Evolutionary conservation across 2,329 filamentous ascomycete genomes (phyloP), one percentile per base, ranked within the genome.

Genomic region (Immersiporthe knoxdaviesiana): DNA sequence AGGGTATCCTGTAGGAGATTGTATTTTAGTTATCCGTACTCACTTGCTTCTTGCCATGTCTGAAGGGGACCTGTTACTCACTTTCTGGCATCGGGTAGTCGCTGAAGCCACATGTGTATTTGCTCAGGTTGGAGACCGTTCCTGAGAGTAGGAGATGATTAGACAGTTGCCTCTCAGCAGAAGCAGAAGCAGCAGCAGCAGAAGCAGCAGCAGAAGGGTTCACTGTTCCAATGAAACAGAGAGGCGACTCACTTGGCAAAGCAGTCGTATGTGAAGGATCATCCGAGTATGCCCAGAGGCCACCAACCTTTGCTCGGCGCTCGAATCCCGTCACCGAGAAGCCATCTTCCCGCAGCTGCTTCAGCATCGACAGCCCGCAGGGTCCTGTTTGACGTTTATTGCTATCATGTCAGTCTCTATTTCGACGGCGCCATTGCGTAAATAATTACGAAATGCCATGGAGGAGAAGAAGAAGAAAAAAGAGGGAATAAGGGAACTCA

Each of bases 241-340:
- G 44, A 47, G 8, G 32, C 35, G 12, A 14, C 63, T 65, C n/a
- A 56, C 63, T 65, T 4, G 82, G 78, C 37, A 80, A 79, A 12
- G 78, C 78, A 4, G 79, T 81, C 70, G 77, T 74, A 65, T 79
- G 68, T n/a, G 69, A 63, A 50, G 41, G 73, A n/a, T 80, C 74
- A 1, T 78, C 75, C 14, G 77, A 82, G 66, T 78, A 83, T 58
- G 80, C 77, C 82, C 82, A 84, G 0, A 84, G 72, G 0, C 82
- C 82, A 12, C 82, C 82, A 24, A 83, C 73, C 67, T 78, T 79
- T 59, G 73, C 69, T 66, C 80, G 80, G 37, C 78, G 75, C 62
- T 84, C 83, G 60, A 84, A 84, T 2, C 78, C 82, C 1, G 78
- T 77, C 6, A 79, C 81, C 12, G 82, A 73, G 65, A 83, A 84